Evolutionary conservation across 306 rosid genomes (phyloP).

Genomic region (Dicorynia guianensis): DNA sequence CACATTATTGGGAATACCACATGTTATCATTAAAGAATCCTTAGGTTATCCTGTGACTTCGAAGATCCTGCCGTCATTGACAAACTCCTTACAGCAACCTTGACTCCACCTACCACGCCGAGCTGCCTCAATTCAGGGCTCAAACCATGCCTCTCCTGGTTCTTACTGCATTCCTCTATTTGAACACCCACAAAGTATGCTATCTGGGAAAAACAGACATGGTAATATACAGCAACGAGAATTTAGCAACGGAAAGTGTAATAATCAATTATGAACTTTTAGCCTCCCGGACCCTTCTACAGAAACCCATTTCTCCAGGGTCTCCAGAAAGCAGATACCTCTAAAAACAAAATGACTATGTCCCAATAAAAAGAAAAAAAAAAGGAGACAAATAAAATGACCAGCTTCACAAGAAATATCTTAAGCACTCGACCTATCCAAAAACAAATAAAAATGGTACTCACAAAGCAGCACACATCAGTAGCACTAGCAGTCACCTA

Average conservation of each 20-base stretch:
- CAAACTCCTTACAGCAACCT: conserved; percentile 83
- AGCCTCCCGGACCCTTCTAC: conserved; percentile 4
- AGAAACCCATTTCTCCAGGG: conserved; percentile 22
- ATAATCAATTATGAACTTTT: conserved; percentile 15
- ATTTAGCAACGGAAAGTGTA: background rate
- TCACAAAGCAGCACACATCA: conserved; percentile 9
- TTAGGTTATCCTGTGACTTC: conserved; percentile 34
- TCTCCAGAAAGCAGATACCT: conserved; percentile 1
- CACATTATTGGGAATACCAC: conserved; percentile 18
- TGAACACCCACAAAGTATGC: conserved; percentile 91
- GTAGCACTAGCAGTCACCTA: background rate
- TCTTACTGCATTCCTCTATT: conserved; percentile 67
- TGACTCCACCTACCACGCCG: conserved; percentile 82
- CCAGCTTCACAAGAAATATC: background rate
- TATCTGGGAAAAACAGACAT: conserved; percentile 55
- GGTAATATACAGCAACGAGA: background rate
- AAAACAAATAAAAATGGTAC: conserved; percentile 12
- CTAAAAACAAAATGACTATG: no score
- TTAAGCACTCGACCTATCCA: conserved; percentile 12
- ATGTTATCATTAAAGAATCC: conserved; percentile 18
- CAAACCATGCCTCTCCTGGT: conserved; percentile 55
- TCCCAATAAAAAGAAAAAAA: no score
- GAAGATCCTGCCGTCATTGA: conserved; percentile 77
- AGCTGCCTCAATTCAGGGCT: conserved; percentile 81
- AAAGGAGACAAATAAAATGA: conserved; percentile 6